Conservation (phyloP, 139 green algal species). For the Pseudopediastrum boryanum region DNA sequence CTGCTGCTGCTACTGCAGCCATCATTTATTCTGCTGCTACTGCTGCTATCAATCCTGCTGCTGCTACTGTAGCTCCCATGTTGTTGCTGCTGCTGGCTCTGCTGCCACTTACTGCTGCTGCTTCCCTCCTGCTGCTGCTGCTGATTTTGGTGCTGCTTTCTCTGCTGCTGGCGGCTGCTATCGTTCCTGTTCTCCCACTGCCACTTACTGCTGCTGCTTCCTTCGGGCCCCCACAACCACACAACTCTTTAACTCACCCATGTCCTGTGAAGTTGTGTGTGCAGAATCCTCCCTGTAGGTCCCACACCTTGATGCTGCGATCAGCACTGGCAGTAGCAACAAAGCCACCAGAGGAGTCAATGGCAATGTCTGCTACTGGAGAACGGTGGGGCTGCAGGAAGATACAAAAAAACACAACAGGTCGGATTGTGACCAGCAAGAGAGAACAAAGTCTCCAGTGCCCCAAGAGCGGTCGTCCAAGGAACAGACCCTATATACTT, state of each 20-base stretch:
- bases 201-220: background rate
- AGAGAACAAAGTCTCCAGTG: too few relatives aligned
- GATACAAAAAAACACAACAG: too few relatives aligned
- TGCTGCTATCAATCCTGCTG: background rate
- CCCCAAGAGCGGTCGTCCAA: too few relatives aligned
- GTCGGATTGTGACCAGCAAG: too few relatives aligned
- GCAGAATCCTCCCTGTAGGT: slow-evolving; percentile 80
- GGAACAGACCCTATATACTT: too few relatives aligned
- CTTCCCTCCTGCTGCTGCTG: slow-evolving; percentile 6
- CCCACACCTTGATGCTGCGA: slow-evolving; percentile 75
- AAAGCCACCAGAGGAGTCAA: slow-evolving; percentile 80
- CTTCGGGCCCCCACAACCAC: background rate
- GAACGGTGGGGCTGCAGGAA: slow-evolving; percentile 71
- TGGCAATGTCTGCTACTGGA: slow-evolving; percentile 79
- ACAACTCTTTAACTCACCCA: slow-evolving; percentile 62
- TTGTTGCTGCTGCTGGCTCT: background rate
- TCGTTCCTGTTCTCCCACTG: slow-evolving; percentile 12
- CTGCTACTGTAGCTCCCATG: background rate
- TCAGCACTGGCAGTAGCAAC: slow-evolving; percentile 84
- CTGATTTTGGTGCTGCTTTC: background rate
- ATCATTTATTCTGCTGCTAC: background rate
- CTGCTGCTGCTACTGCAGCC: background rate
- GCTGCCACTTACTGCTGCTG: background rate
- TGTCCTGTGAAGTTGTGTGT: slow-evolving; percentile 92
- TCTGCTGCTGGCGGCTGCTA: slow-evolving; percentile 3